Evolutionary conservation across 148 eudicot species (phyloP).

Genomic region (Vaccinium myrtillus): DNA sequence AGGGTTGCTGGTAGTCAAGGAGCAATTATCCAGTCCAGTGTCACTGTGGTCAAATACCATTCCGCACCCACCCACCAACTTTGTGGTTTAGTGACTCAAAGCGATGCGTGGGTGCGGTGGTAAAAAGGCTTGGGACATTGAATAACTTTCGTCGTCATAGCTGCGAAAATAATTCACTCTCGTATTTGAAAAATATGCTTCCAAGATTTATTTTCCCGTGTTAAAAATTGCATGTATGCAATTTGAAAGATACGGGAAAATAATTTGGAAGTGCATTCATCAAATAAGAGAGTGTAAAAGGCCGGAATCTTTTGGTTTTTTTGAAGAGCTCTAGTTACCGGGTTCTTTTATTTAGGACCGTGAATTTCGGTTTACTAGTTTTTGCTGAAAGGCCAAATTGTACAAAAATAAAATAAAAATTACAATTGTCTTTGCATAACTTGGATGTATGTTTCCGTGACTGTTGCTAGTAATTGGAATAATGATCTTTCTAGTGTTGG

Average conservation of each 20-base stretch:
- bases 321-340: not conserved
- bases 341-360: not conserved
- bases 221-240: too few relatives aligned
- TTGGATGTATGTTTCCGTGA: not conserved
- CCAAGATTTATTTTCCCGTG: not conserved
- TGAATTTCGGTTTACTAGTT: not conserved
- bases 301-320: not conserved
- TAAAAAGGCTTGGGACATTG: too few relatives aligned
- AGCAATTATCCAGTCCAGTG: too few relatives aligned
- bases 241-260: too few relatives aligned
- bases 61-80: too few relatives aligned
- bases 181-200: not conserved
- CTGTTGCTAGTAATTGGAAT: not conserved
- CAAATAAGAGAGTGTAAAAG: not conserved
- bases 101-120: too few relatives aligned
- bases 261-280: not conserved
- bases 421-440: not conserved
- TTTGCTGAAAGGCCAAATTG: not conserved
- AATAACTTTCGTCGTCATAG: too few relatives aligned
- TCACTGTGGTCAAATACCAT: too few relatives aligned
- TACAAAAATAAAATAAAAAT: not conserved
- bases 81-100: too few relatives aligned
- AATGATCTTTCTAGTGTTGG: not conserved
- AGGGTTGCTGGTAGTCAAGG: constrained; percentile 8
- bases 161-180: not conserved